Percentiles rank a stretch among this genome's conserved stretches.
Evolutionary conservation across 2,329 filamentous ascomycete genomes (phyloP).

Genomic region (Curvularia spicifera): DNA sequence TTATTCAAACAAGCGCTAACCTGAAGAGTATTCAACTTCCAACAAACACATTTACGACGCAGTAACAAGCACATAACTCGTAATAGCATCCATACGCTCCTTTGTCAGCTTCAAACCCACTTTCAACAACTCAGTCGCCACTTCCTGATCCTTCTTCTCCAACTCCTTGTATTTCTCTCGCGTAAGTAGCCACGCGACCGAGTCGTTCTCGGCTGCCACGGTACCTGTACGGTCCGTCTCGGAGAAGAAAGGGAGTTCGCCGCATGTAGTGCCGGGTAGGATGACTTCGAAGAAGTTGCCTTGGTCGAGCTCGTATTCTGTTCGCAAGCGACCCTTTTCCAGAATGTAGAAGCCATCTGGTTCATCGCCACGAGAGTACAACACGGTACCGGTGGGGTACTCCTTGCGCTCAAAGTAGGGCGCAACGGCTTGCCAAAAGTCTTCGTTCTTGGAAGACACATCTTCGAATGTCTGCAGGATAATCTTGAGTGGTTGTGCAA

Average conservation of each 20-base stretch:
- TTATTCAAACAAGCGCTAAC: neutral
- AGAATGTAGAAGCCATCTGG: conserved; percentile 89
- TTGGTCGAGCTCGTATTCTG: conserved; percentile 90
- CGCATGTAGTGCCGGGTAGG: conserved; percentile 91
- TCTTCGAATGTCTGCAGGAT: conserved; percentile 96
- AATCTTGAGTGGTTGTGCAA: conserved; percentile 87
- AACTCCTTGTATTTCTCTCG: conserved; percentile 73
- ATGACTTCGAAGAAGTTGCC: conserved; percentile 90
- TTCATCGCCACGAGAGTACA: conserved; percentile 77
- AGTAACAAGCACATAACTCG: conserved; percentile 51
- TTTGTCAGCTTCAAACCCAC: conserved; percentile 93
- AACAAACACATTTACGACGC: conserved; percentile 26
- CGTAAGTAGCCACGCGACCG: conserved; percentile 82
- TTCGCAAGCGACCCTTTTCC: conserved; percentile 85
- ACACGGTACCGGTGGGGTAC: conserved; percentile 70
- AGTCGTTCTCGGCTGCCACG: conserved; percentile 80
- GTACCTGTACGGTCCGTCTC: conserved; percentile 88
- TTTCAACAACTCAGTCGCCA: conserved; percentile 82
- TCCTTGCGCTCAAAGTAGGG: conserved; percentile 76
- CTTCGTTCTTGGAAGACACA: conserved; percentile 82
- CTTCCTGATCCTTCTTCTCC: conserved; percentile 73
- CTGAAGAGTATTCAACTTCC: neutral
- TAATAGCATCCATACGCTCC: conserved; percentile 82
- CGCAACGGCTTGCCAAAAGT: conserved; percentile 88
- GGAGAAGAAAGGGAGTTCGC: conserved; percentile 94